Conservation (phyloP, 306 rosid species). For the Sicyos baderoa region DNA sequence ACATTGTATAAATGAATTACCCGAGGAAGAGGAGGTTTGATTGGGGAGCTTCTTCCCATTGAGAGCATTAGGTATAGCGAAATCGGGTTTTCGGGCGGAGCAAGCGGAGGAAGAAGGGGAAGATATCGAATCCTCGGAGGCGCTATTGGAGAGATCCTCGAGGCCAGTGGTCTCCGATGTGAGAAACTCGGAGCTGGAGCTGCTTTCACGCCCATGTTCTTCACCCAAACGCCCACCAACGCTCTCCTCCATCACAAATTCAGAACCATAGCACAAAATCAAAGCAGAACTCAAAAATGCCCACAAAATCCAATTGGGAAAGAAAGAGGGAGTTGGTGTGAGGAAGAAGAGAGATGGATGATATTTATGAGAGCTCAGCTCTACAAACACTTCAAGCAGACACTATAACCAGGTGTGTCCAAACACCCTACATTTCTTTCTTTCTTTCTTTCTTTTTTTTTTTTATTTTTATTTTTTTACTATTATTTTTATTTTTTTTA, state of each 20-base stretch:
- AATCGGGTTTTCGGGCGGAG: constrained; percentile 43
- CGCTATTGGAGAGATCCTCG: constrained; percentile 66
- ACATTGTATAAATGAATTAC: constrained; percentile 27
- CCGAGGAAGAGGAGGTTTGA: constrained; percentile 48
- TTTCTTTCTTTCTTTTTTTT: too few relatives aligned
- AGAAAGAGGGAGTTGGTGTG: background rate
- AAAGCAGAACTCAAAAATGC: constrained; percentile 16
- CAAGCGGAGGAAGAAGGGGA: constrained; percentile 57
- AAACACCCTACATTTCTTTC: too few relatives aligned
- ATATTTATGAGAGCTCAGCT: too few relatives aligned
- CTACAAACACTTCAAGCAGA: too few relatives aligned
- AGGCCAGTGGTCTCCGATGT: constrained; percentile 65
- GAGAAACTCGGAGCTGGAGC: constrained; percentile 62
- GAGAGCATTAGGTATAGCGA: constrained; percentile 25
- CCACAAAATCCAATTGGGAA: too few relatives aligned
- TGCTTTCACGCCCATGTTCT: constrained; percentile 61
- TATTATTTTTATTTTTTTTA: too few relatives aligned
- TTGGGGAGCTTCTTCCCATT: constrained; percentile 38
- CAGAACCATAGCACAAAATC: constrained; percentile 31
- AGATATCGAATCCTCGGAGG: constrained; percentile 66
- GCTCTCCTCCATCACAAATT: constrained; percentile 30
- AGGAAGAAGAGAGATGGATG: background rate
- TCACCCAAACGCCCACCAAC: constrained; percentile 38
- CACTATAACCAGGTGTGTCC: too few relatives aligned
- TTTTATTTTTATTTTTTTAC: too few relatives aligned